phyloP scores from a whole-genome alignment of 108 stramenopile genomes.

The Fragilaria radians region DNA sequence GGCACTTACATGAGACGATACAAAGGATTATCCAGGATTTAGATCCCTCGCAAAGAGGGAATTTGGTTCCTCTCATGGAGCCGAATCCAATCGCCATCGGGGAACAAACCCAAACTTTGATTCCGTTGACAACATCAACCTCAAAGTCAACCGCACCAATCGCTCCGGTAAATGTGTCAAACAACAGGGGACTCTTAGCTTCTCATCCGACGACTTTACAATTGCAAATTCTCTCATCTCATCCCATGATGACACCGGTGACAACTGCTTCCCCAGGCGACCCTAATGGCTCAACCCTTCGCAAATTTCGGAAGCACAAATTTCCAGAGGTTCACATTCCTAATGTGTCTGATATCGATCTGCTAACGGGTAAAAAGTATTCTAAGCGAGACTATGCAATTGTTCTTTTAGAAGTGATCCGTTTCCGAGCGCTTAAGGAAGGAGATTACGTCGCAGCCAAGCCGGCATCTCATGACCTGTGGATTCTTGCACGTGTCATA shows the following conservation, averaged over 20 bases:
- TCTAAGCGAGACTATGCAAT: conserved; percentile 55
- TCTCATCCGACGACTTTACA: neutral
- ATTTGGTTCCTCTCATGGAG: neutral
- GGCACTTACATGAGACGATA: conserved; percentile 43
- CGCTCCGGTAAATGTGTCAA: neutral
- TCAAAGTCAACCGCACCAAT: neutral
- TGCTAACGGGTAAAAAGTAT: conserved; percentile 19
- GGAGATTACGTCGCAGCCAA: conserved; percentile 69
- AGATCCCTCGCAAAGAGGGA: neutral
- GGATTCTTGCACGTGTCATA: conserved; percentile 62
- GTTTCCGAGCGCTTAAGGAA: conserved; percentile 43
- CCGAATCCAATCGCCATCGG: neutral
- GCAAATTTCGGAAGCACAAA: conserved; percentile 42
- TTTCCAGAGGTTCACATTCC: neutral
- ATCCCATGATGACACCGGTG: neutral
- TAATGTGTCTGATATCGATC: conserved; percentile 36
- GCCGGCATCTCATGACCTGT: conserved; percentile 47
- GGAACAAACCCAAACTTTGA: neutral
- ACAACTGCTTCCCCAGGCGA: conserved; percentile 24
- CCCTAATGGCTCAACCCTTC: conserved; percentile 51
- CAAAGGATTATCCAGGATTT: conserved; percentile 48
- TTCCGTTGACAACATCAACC: neutral
- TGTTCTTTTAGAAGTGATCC: conserved; percentile 48
- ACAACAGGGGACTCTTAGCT: neutral
- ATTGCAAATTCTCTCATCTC: neutral